phyloP scores from a whole-genome alignment of 495 filamentous ascomycete genomes.

The Haplographium delicatum region DNA sequence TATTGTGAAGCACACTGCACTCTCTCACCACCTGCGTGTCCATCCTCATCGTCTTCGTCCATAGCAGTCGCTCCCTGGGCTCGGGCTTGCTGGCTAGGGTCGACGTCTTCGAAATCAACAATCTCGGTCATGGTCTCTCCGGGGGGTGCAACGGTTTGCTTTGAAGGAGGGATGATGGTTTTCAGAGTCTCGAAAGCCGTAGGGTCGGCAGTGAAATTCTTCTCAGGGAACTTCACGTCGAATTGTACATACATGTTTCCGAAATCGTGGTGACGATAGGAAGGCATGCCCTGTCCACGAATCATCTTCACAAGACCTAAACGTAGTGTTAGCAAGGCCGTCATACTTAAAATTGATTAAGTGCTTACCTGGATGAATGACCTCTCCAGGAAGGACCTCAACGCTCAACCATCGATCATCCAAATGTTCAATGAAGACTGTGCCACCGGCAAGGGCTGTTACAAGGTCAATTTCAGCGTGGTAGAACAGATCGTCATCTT shows the following conservation, averaged over 20 bases:
- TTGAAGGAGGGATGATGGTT: slow-evolving; percentile 70
- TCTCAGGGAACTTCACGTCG: slow-evolving; percentile 89
- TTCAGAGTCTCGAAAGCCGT: slow-evolving; percentile 63
- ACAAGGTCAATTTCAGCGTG: slow-evolving; percentile 93
- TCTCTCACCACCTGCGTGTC: slow-evolving; percentile 77
- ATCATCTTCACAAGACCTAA: slow-evolving; percentile 89
- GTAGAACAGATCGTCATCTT: slow-evolving; percentile 94
- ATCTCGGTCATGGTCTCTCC: slow-evolving; percentile 79
- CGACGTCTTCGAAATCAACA: slow-evolving; percentile 80
- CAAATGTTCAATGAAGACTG: slow-evolving; percentile 88
- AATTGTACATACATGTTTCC: slow-evolving; percentile 98
- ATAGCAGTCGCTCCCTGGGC: slow-evolving; percentile 64
- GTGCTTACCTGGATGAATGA: slow-evolving; percentile 82
- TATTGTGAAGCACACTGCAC: slow-evolving; percentile 99
- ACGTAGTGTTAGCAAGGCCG: slow-evolving; percentile 6
- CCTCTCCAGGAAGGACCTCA: slow-evolving; percentile 85
- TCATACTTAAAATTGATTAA: neutral
- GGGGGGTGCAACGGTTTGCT: slow-evolving; percentile 55
- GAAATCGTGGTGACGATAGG: slow-evolving; percentile 88
- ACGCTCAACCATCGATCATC: slow-evolving; percentile 95
- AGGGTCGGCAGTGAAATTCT: slow-evolving; percentile 52
- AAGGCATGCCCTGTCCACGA: slow-evolving; percentile 97
- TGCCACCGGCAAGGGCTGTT: slow-evolving; percentile 87
- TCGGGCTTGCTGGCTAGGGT: slow-evolving; percentile 62
- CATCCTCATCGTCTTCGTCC: slow-evolving; percentile 83